phyloP scores from a whole-genome alignment of 345 rosid species.

The Corchorus olitorius region DNA sequence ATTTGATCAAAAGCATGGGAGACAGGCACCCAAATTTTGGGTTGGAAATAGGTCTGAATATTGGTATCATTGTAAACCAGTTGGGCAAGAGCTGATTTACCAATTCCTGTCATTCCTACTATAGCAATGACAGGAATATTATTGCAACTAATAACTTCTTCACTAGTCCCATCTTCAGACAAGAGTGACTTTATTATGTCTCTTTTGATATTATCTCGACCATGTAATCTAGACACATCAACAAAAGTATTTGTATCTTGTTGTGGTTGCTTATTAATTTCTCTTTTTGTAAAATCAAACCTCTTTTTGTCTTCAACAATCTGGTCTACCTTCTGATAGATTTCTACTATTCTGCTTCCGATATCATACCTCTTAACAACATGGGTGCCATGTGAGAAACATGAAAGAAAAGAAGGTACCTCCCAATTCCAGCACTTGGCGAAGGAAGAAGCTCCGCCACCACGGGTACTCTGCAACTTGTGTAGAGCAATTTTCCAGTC shows the following conservation, averaged over 20 bases:
- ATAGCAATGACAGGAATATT: neutral
- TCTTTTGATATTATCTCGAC: neutral
- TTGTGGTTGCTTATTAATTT: neutral
- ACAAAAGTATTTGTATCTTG: neutral
- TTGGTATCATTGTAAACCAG: neutral
- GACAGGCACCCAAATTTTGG: constrained; percentile 7
- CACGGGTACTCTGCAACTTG: neutral
- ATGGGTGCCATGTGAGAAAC: neutral
- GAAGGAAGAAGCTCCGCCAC: neutral
- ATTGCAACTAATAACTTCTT: neutral
- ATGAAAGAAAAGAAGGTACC: neutral
- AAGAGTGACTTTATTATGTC: neutral
- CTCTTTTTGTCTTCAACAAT: neutral
- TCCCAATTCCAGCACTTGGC: neutral
- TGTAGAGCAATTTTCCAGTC: neutral
- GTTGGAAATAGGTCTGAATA: neutral
- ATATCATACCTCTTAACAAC: neutral
- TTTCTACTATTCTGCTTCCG: neutral
- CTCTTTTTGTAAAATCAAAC: neutral
- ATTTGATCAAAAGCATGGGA: neutral
- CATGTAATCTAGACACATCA: neutral
- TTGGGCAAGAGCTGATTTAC: constrained; percentile 16
- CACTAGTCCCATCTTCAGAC: neutral
- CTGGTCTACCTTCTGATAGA: neutral
- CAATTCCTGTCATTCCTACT: constrained; percentile 10